Conservation (phyloP, 805 yeast genomes). For the Kregervanrija delftensis region DNA sequence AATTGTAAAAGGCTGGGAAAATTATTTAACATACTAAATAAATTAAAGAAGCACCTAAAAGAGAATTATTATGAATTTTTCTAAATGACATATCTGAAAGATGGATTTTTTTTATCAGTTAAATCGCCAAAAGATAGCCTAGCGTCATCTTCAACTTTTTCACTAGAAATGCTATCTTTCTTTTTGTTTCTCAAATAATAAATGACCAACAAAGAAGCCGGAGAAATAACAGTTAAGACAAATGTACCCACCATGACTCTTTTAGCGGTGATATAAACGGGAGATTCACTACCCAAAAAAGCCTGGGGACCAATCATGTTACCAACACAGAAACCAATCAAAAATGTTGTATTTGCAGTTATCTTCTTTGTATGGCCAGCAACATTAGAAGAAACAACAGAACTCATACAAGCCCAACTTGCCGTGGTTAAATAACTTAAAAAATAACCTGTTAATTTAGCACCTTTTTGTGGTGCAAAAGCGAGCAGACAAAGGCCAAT, state of each 20-base stretch:
- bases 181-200: conserved; percentile 29
- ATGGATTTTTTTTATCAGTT: conserved; percentile 45
- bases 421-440: conserved; percentile 13
- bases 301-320: conserved; percentile 68
- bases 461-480: conserved; percentile 16
- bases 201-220: conserved; percentile 21
- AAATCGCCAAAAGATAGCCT: conserved; percentile 25
- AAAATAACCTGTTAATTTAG: conserved; percentile 24
- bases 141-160: conserved; percentile 21
- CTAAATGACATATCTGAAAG: conserved; percentile 35
- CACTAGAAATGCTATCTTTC: conserved; percentile 29
- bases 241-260: conserved; percentile 44
- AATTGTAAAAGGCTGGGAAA: too few relatives aligned
- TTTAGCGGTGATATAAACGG: conserved; percentile 47
- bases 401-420: conserved; percentile 15
- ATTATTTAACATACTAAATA: too few relatives aligned
- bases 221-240: conserved; percentile 14
- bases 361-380: conserved; percentile 67
- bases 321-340: conserved; percentile 60
- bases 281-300: conserved; percentile 50
- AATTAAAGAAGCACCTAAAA: too few relatives aligned
- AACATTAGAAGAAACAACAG: conserved; percentile 30
- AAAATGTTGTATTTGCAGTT: conserved; percentile 44
- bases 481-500: conserved; percentile 25
- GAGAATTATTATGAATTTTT: too few relatives aligned